Evolutionary conservation across 352 stramenopile species (phyloP), one percentile per base, ranked within the genome.

Genomic region (Phytophthora fragariae): DNA sequence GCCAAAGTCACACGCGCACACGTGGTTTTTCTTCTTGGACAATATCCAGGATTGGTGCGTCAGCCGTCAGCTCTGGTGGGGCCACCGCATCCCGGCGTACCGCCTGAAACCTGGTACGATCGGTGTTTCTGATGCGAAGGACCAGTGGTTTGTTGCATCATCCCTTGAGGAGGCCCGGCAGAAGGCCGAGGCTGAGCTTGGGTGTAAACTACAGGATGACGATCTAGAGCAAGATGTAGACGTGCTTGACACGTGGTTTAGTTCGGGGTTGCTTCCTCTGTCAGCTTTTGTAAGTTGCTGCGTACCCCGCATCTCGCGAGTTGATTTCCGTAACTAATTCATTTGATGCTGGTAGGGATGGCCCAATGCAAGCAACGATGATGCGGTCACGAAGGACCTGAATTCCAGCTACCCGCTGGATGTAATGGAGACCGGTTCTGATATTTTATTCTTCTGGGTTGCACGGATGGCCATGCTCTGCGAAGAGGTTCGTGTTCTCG

Each of bases 401-500:
- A 73, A 55, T 44, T 46, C 70, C 14, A 81, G 77, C 41, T 95
- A 94, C 44, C 88, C 90, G 2, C 68, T 94, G 5, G 75, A 86
- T 61, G 63, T 97, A 10, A 92, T 97, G 84, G 90, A 96, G 63
- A 96, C 88, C 1, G 98, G 98, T 14, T 97, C 98, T 33, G 98
- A 99, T 79, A 99, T 99, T 83, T 82, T 99, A 10, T 99, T 99
- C 84, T 99, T 99, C 77, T 99, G 98, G 98, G 98, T 99, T 50
- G 98, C 98, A 14, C 92, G 98, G 49, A 99, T 99, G 98, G 98
- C 99, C 5, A 99, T 99, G 98, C 95, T 99, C 62, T 98, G 97
- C 62, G 89, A 99, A 80, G 92, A 99, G 84, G 91, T 99, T 54
- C 37, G 70, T 41, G 15, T 1, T 58, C 9, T 49, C 35, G 8